phyloP scores from a whole-genome alignment of 2,329 filamentous ascomycete species.

The Neofusicoccum laricinum region DNA sequence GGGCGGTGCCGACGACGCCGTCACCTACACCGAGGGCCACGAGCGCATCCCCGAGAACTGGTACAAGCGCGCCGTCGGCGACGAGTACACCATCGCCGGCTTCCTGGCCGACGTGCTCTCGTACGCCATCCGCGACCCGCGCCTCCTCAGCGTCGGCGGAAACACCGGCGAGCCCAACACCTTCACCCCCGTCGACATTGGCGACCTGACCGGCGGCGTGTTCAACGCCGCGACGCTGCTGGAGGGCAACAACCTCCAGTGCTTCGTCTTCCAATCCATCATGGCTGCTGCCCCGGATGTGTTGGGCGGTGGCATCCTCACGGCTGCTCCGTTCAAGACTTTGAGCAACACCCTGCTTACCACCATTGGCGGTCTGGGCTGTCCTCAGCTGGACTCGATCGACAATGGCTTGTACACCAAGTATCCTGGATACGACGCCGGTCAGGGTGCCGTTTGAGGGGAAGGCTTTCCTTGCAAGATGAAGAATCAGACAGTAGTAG shows the following conservation, averaged over 20 bases:
- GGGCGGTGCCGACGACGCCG: no score
- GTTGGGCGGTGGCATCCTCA: conserved; percentile 8
- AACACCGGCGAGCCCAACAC: conserved; percentile 53
- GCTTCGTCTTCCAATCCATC: conserved; percentile 30
- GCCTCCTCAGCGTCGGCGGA: conserved; percentile 43
- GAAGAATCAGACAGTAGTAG: no score
- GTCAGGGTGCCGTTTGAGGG: neutral
- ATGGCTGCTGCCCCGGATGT: conserved; percentile 15
- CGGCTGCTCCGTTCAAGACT: conserved; percentile 1
- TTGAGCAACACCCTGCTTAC: conserved; percentile 13
- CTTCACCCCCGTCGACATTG: conserved; percentile 47
- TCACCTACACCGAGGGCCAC: no score
- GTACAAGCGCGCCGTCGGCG: conserved; percentile 37
- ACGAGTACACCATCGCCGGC: conserved; percentile 24
- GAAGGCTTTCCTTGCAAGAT: no score
- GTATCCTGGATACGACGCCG: conserved; percentile 17
- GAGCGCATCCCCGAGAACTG: no score
- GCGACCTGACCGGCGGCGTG: conserved; percentile 43
- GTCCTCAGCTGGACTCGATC: conserved; percentile 1
- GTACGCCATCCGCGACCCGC: conserved; percentile 6
- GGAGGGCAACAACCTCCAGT: conserved; percentile 37
- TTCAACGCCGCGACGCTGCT: conserved; percentile 32
- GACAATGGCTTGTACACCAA: conserved; percentile 7
- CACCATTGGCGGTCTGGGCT: conserved; percentile 6
- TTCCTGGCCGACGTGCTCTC: conserved; percentile 19